phyloP scores from a whole-genome alignment of 169 alveolate species.

The Eimeria brunetti region DNA sequence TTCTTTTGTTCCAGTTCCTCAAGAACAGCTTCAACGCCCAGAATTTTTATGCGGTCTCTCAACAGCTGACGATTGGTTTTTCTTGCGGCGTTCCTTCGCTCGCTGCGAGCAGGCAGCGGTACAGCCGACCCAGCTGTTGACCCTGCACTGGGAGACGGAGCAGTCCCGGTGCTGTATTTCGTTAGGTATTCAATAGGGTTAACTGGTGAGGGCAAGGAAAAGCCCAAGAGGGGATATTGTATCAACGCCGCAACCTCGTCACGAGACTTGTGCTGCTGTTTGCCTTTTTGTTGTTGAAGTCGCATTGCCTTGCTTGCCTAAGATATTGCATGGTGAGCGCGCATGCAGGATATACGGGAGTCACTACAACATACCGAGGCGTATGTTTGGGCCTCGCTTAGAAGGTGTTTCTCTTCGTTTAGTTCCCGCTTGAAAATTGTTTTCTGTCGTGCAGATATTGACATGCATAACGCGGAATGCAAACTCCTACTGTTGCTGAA shows the following conservation, averaged over 20 bases:
- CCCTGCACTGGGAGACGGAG: not conserved
- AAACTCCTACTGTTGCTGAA: conserved; percentile 8
- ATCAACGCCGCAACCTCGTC: conserved; percentile 61
- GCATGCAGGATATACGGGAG: not conserved
- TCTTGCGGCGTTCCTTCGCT: not conserved
- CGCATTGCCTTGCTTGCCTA: conserved; percentile 35
- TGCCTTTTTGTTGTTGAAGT: conserved; percentile 43
- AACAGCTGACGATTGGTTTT: not conserved
- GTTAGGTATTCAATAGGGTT: conserved; percentile 40
- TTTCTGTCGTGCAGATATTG: not conserved
- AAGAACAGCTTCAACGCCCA: not conserved
- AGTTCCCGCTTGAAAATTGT: conserved; percentile 6
- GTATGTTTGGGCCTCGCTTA: conserved; percentile 13
- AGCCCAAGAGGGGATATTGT: conserved; percentile 57
- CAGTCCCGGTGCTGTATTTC: not conserved
- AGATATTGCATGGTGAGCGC: not conserved
- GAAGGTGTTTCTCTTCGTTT: conserved; percentile 33
- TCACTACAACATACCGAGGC: not conserved
- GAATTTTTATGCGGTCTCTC: not conserved
- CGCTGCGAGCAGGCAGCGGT: not conserved
- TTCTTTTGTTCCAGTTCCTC: not conserved
- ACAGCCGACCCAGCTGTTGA: conserved; percentile 5
- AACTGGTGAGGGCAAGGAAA: conserved; percentile 12
- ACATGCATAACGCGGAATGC: not conserved
- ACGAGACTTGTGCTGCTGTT: conserved; percentile 19